A percentile compares a stretch with the other conserved stretches of the same genome.
Evolutionary conservation across 768 basidiomycete genomes (phyloP).

Genomic region (Chalciporus sphaerocephalus): DNA sequence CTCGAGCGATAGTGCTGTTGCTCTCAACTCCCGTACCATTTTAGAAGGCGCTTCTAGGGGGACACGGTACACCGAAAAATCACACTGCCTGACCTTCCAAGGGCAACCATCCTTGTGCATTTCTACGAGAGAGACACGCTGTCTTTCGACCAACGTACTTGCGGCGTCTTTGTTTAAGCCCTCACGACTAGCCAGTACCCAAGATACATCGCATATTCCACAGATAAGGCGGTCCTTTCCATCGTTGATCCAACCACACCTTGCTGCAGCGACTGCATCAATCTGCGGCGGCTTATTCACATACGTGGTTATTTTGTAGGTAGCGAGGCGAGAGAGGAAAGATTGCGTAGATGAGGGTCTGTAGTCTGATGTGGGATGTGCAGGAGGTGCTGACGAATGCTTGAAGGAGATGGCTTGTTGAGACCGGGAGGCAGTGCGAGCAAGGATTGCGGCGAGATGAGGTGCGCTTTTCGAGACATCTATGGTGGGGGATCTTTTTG

Average conservation of each 20-base stretch:
- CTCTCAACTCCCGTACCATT: constrained; percentile 59
- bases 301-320: constrained; percentile 77
- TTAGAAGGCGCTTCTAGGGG: constrained; percentile 62
- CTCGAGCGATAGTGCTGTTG: constrained; percentile 50
- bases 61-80: constrained; percentile 71
- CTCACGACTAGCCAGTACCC: constrained; percentile 66
- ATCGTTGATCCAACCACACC: constrained; percentile 81
- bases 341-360: constrained; percentile 73
- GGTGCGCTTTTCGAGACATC: constrained; percentile 56
- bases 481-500: constrained; percentile 10
- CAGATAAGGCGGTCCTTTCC: constrained; percentile 78
- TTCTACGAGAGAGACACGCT: constrained; percentile 57
- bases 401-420: constrained; percentile 48
- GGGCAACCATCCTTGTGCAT: constrained; percentile 81
- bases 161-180: constrained; percentile 76
- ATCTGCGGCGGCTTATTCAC: constrained; percentile 70
- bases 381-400: constrained; percentile 27
- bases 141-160: constrained; percentile 68
- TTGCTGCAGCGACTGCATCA: constrained; percentile 75
- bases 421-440: constrained; percentile 55
- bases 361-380: constrained; percentile 52
- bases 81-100: constrained; percentile 78
- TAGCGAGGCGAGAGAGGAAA: constrained; percentile 68
- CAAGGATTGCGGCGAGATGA: constrained; percentile 65
- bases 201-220: constrained; percentile 64